These are phyloP conservation scores for Aureobasidium uvarum DNA, from an alignment of 2,329 filamentous ascomycete species.

Conservation along the genomic window DNA sequence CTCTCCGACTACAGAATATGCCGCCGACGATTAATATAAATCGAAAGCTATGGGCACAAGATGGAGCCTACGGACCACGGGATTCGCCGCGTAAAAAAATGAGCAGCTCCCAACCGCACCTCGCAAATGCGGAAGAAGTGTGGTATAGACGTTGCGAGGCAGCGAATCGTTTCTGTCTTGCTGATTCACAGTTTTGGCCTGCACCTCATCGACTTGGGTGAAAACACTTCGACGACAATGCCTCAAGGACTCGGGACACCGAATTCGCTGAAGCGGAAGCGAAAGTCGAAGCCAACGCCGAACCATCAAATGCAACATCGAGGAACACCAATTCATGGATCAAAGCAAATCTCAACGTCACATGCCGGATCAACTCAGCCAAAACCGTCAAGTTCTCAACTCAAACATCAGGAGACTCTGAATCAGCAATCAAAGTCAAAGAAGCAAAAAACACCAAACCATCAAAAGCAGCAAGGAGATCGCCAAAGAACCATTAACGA, in stretches of 20 bases:
- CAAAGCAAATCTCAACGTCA: not conserved
- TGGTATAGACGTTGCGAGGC: not conserved
- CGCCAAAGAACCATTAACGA: not conserved
- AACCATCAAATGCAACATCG: not conserved
- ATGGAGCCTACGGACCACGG: not conserved
- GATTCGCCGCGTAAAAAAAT: not conserved
- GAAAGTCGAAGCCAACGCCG: not conserved
- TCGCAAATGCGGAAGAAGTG: not conserved
- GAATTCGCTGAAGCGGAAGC: not conserved
- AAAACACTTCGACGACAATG: not conserved
- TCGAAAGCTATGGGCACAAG: slow-evolving; percentile 4
- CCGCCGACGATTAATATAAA: not conserved
- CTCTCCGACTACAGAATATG: not conserved
- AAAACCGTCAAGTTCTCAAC: not conserved
- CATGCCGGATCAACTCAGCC: not conserved
- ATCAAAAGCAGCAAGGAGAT: not conserved
- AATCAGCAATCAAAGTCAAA: not conserved
- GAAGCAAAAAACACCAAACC: not conserved
- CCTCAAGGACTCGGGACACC: not conserved
- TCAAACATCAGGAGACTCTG: not conserved
- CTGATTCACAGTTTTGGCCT: not conserved
- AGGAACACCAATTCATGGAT: not conserved
- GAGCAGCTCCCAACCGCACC: not conserved
- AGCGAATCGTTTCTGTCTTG: not conserved
- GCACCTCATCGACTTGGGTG: not conserved